Conservation (phyloP, 441 rosid genomes). For the Heliophila coronopifolia region DNA sequence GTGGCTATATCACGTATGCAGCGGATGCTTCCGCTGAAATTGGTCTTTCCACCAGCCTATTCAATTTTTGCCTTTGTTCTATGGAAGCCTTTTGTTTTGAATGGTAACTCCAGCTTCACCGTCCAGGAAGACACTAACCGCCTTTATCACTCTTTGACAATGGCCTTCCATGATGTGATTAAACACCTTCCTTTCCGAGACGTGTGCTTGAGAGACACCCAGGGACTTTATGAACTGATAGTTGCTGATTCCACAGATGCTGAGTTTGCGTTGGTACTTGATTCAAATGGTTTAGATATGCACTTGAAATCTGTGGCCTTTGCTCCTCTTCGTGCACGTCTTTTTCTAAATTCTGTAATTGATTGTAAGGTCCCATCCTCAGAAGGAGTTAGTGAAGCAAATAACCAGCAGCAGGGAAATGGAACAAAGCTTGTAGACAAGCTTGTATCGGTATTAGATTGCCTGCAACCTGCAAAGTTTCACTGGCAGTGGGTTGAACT, state of each 20-base stretch:
- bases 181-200: slow-evolving; percentile 89
- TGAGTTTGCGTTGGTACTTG: slow-evolving; percentile 69
- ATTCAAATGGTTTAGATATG: slow-evolving; percentile 64
- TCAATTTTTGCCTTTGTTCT: slow-evolving; percentile 72
- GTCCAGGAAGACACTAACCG: slow-evolving; percentile 66
- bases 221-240: slow-evolving; percentile 76
- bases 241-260: slow-evolving; percentile 80
- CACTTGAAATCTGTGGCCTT: slow-evolving; percentile 62
- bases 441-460: slow-evolving; percentile 71
- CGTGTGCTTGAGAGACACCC: slow-evolving; percentile 83
- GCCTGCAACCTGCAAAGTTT: slow-evolving; percentile 93
- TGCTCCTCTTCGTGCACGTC: slow-evolving; percentile 91
- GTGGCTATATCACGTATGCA: slow-evolving; percentile 96
- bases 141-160: slow-evolving; percentile 60
- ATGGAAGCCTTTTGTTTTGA: slow-evolving; percentile 72
- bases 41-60: slow-evolving; percentile 94
- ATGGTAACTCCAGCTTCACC: slow-evolving; percentile 43
- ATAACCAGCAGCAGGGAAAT: slow-evolving; percentile 44
- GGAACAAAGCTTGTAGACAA: slow-evolving; percentile 72
- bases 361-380: slow-evolving; percentile 68
- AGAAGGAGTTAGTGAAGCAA: slow-evolving; percentile 51
- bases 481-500: slow-evolving; percentile 99
- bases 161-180: slow-evolving; percentile 71
- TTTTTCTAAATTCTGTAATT: slow-evolving; percentile 75
- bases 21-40: slow-evolving; percentile 71